These are phyloP conservation scores for Chiua virens DNA, from an alignment of 768 basidiomycete genomes.

Conservation along the genomic window DNA sequence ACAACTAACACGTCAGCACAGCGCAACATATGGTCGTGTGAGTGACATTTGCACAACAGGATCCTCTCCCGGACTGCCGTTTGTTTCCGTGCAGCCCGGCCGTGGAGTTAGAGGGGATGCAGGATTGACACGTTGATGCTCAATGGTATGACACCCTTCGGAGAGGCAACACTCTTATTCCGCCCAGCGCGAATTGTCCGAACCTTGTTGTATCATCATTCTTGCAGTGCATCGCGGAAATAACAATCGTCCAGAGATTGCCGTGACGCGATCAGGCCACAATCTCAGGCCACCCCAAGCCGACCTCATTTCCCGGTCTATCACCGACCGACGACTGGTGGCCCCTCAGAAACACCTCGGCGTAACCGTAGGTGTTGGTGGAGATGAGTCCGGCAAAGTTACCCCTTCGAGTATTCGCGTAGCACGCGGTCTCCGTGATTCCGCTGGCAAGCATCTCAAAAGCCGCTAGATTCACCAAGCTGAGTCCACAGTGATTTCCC, in stretches of 20 bases:
- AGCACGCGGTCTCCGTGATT: conserved; percentile 12
- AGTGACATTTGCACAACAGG: background rate
- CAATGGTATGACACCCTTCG: background rate
- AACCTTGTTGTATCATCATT: background rate
- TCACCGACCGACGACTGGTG: conserved; percentile 7
- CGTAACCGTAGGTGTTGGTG: background rate
- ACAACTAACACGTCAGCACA: too few relatives aligned
- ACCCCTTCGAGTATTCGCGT: background rate
- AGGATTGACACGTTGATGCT: background rate
- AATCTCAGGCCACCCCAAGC: background rate
- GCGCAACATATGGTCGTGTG: background rate
- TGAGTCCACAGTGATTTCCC: background rate
- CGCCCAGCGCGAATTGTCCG: background rate
- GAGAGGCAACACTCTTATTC: background rate
- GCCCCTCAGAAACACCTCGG: background rate
- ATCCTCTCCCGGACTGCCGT: background rate
- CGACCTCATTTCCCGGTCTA: conserved; percentile 18
- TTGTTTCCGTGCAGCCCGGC: background rate
- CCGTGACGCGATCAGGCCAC: too few relatives aligned
- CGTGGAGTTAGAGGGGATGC: conserved; percentile 23
- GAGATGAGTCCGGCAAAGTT: background rate
- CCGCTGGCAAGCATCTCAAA: conserved; percentile 14
- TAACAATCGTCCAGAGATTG: background rate
- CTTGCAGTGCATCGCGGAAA: background rate
- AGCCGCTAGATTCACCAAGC: background rate